Conservation (phyloP, 305 asterid species). For the Solanum aculeatissimum region DNA sequence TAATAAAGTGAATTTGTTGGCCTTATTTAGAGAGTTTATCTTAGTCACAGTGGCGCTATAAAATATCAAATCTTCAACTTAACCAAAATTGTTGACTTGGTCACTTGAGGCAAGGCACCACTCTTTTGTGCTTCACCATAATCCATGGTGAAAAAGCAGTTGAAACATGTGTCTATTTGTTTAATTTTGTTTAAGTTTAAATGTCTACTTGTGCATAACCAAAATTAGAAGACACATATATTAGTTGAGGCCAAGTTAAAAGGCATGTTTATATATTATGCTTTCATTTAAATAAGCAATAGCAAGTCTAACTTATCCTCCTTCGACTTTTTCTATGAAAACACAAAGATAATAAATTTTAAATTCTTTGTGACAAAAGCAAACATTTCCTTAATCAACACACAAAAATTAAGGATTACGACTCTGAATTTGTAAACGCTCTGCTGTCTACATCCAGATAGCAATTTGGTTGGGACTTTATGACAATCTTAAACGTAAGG, state of each 20-base stretch:
- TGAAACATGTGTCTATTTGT: too few species aligned
- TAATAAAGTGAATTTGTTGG: background rate
- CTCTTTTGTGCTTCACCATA: too few species aligned
- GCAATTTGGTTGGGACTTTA: background rate
- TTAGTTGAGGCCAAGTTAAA: too few species aligned
- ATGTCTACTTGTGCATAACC: too few species aligned
- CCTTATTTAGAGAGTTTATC: background rate
- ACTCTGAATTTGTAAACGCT: background rate
- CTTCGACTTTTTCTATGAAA: background rate
- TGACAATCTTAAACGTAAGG: background rate
- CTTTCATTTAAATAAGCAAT: background rate
- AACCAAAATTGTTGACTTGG: background rate
- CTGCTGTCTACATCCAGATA: background rate
- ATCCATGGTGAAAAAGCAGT: too few species aligned
- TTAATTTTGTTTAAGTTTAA: too few species aligned
- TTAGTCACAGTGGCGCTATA: background rate
- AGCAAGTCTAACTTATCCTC: background rate
- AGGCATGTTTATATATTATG: too few species aligned
- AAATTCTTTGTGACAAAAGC: background rate
- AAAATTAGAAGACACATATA: too few species aligned
- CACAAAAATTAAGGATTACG: background rate
- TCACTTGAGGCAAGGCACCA: too few species aligned
- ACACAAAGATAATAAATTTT: background rate
- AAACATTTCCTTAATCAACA: background rate
- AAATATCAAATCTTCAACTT: background rate